These are phyloP conservation scores for Lycium ferocissimum DNA, from an alignment of 257 asterid genomes.

Conservation along the genomic window DNA sequence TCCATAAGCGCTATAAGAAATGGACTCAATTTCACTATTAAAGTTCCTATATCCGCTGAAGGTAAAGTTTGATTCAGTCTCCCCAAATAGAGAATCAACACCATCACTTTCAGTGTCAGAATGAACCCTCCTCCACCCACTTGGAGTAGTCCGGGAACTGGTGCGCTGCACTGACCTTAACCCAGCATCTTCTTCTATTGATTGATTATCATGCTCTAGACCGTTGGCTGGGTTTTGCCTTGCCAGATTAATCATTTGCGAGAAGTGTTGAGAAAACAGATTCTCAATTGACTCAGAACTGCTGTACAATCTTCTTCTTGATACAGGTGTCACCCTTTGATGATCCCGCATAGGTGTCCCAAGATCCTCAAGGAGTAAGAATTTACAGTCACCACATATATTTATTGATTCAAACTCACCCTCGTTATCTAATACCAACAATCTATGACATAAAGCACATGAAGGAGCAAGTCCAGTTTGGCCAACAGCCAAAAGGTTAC, in stretches of 20 bases:
- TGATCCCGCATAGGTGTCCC: constrained; percentile 61
- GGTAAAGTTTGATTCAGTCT: constrained; percentile 75
- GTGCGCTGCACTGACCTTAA: constrained; percentile 44
- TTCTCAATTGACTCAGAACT: constrained; percentile 71
- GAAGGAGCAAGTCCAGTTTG: constrained; percentile 32
- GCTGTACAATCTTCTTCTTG: constrained; percentile 53
- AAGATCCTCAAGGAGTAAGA: constrained; percentile 71
- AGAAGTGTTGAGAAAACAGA: constrained; percentile 66
- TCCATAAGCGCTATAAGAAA: constrained; percentile 63
- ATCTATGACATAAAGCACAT: constrained; percentile 71
- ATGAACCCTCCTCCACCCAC: constrained; percentile 66
- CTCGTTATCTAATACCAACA: constrained; percentile 49
- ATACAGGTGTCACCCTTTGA: constrained; percentile 41
- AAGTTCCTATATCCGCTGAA: constrained; percentile 66
- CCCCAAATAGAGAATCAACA: constrained; percentile 74
- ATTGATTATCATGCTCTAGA: constrained; percentile 54
- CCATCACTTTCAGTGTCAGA: constrained; percentile 88
- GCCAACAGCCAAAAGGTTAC: constrained; percentile 36
- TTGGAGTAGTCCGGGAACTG: constrained; percentile 63
- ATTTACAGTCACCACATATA: constrained; percentile 82
- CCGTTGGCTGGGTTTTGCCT: constrained; percentile 57
- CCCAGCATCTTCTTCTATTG: constrained; percentile 54
- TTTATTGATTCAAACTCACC: constrained; percentile 53
- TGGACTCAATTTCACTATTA: constrained; percentile 63
- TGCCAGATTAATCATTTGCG: constrained; percentile 54